Evolutionary conservation across 305 asterid genomes (phyloP), one percentile per base, ranked within the genome.

Genomic region (Fraxinus latifolia): DNA sequence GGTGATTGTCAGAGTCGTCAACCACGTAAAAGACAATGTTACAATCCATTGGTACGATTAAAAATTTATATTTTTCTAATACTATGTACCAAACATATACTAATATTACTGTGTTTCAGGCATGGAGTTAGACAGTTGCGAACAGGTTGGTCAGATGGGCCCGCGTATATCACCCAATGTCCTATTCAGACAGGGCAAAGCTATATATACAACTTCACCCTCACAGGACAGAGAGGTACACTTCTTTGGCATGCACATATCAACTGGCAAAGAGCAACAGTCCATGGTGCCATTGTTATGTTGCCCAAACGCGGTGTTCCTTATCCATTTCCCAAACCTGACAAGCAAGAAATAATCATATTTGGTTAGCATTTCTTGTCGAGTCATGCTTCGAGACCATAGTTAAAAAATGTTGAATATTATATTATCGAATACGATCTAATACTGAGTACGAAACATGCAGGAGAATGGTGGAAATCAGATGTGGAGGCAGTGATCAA

Each of bases 391-490:
- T 50, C 44, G 0, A 2, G 55, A 62, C 58, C 7, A 11, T 15
- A 19, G 47, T 19, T 81, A 29, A 71, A 71, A 31, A 71, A 4
- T 8, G 47, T 31, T 29, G 1, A 0, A 23, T 33, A 5, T 32
- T 14, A 71, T 7, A 71, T 32, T 31, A 4, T 70, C 25, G 4
- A 31, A 2, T 23, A 15, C 0, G 34, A 29, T 14, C 70, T 78
- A 79, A 71, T 3, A 4, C 32, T 7, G 44, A 2, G 5, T 25
- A 15, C 15, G 12, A 53, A 7, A 27, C 17, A 19, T 87, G 87
- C 77, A 91, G 97, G 95, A 76, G 95, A 92, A 77, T 92, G 95
- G 97, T 92, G 97, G 97, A 92, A 91, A 29, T 83, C 93, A 37
- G 93, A 92, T 33, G 91, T 91, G 37, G 93, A 92, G 81, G 83